These are phyloP conservation scores for Gaeumannomyces sp. DNA, from an alignment of 2,329 filamentous ascomycete species.

Conservation along the genomic window DNA sequence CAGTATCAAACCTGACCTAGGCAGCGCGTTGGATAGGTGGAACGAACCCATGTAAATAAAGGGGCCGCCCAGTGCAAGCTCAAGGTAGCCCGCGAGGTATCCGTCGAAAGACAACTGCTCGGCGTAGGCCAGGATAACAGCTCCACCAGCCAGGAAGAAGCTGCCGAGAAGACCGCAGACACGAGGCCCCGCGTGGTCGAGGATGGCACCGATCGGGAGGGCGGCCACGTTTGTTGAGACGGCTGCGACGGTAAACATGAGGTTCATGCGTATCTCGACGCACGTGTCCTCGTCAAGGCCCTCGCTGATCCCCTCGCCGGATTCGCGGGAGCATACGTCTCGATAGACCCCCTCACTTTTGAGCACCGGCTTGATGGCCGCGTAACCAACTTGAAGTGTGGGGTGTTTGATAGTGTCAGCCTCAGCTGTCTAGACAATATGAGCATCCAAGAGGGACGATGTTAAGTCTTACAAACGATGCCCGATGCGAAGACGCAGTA, in stretches of 20 bases:
- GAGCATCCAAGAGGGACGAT: not conserved
- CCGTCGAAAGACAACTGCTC: slow-evolving; percentile 63
- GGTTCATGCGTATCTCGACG: slow-evolving; percentile 62
- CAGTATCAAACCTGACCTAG: slow-evolving; percentile 70
- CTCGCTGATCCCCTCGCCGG: slow-evolving; percentile 20
- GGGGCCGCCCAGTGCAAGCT: slow-evolving; percentile 71
- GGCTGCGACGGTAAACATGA: slow-evolving; percentile 89
- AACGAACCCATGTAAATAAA: slow-evolving; percentile 80
- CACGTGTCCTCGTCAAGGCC: slow-evolving; percentile 31
- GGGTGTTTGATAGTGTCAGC: not conserved
- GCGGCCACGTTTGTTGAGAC: slow-evolving; percentile 85
- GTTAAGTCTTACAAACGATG: slow-evolving; percentile 42
- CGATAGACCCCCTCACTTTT: slow-evolving; percentile 67
- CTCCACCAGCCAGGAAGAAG: slow-evolving; percentile 61
- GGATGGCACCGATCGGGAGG: slow-evolving; percentile 75
- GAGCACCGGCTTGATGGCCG: slow-evolving; percentile 75
- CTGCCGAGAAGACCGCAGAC: slow-evolving; percentile 68
- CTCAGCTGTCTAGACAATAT: not conserved
- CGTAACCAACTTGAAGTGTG: slow-evolving; percentile 60
- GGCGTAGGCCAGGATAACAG: slow-evolving; percentile 66
- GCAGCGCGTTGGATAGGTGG: slow-evolving; percentile 80
- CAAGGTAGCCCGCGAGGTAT: slow-evolving; percentile 66
- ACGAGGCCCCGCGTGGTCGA: slow-evolving; percentile 76
- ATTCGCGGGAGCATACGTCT: slow-evolving; percentile 43
- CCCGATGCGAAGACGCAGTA: slow-evolving; percentile 60